Evolutionary conservation across 2,329 filamentous ascomycete species (phyloP).

Genomic region (Fusarium redolens): DNA sequence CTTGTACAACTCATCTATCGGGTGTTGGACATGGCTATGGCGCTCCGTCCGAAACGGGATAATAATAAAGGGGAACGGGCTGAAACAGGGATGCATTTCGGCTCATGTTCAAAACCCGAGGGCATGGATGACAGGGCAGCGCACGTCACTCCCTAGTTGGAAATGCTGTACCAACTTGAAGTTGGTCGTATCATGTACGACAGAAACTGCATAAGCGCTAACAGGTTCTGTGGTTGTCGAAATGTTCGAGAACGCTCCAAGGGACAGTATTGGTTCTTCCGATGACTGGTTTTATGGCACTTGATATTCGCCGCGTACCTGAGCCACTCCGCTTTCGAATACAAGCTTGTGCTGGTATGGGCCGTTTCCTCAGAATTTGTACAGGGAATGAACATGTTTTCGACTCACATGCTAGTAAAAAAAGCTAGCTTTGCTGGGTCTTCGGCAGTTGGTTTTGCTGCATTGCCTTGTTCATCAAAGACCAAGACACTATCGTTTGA

Average conservation of each 20-base stretch:
- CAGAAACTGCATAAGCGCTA: conserved; percentile 33
- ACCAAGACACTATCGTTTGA: conserved; percentile 28
- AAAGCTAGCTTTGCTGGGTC: not conserved
- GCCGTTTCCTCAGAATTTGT: conserved; percentile 12
- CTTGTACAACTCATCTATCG: conserved; percentile 1
- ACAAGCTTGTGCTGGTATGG: conserved; percentile 20
- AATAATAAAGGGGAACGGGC: conserved; percentile 30
- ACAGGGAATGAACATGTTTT: not conserved
- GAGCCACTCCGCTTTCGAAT: conserved; percentile 17
- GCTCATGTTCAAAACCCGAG: conserved; percentile 15
- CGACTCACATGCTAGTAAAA: not conserved
- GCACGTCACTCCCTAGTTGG: conserved; percentile 14
- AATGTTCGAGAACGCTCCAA: conserved; percentile 35
- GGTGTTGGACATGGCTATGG: not conserved
- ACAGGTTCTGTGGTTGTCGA: conserved; percentile 24
- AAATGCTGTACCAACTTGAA: not conserved
- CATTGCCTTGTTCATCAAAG: conserved; percentile 19
- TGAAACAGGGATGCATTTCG: conserved; percentile 37
- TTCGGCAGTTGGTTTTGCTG: conserved; percentile 25
- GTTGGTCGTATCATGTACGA: conserved; percentile 23
- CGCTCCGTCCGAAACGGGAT: conserved; percentile 16
- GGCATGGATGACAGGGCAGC: conserved; percentile 8
- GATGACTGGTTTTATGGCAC: not conserved
- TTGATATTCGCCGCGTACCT: conserved; percentile 14
- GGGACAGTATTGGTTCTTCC: conserved; percentile 28